Conservation (phyloP, 108 stramenopile species). For the Licmophora abbreviata region DNA sequence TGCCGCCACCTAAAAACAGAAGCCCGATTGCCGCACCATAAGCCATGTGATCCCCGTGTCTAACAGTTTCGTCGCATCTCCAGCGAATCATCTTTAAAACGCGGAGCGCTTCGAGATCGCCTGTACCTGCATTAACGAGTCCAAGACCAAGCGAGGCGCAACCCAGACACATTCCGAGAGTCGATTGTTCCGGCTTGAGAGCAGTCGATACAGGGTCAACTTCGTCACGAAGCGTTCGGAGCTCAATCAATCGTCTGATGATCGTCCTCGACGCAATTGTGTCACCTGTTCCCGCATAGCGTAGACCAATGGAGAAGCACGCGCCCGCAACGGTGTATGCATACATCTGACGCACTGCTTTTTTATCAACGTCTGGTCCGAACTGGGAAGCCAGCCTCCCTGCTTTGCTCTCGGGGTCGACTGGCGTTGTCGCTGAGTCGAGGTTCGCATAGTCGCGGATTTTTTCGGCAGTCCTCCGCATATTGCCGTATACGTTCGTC, state of each 20-base stretch:
- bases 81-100: constrained; percentile 82
- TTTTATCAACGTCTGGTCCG: constrained; percentile 44
- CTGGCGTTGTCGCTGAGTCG: not conserved
- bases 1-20: constrained; percentile 93
- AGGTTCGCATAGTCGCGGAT: not conserved
- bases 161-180: constrained; percentile 87
- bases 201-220: constrained; percentile 50
- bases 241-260: constrained; percentile 51
- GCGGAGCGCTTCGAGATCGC: constrained; percentile 84
- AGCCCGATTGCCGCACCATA: constrained; percentile 85
- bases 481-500: constrained; percentile 38
- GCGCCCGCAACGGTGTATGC: constrained; percentile 89
- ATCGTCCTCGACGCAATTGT: constrained; percentile 58
- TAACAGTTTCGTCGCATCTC: constrained; percentile 74
- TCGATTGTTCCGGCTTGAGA: constrained; percentile 67
- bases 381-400: not conserved
- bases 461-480: constrained; percentile 36
- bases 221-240: constrained; percentile 65
- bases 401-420: not conserved
- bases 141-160: constrained; percentile 77
- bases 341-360: constrained; percentile 86
- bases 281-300: constrained; percentile 89
- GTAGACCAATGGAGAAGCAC: constrained; percentile 87
- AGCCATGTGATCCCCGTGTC: constrained; percentile 93
- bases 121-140: constrained; percentile 95